phyloP scores from a whole-genome alignment of 768 basidiomycete species.

The Podaxis mareebaensis region DNA sequence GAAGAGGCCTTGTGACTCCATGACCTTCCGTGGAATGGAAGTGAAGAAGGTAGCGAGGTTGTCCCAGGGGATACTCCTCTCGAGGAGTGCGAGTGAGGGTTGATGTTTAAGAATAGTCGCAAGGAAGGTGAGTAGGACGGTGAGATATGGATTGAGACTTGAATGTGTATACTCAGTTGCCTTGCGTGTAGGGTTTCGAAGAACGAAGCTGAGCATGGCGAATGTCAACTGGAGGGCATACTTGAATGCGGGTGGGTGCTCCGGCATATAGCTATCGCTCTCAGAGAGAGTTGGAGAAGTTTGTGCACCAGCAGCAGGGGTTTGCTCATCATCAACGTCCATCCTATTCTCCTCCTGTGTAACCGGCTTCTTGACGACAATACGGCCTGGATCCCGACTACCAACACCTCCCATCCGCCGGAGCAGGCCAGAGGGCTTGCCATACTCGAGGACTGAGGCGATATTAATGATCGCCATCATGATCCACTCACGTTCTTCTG shows the following conservation, averaged over 20 bases:
- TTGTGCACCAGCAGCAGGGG: conserved; percentile 28
- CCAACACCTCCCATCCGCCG: conserved; percentile 59
- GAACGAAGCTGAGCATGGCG: conserved; percentile 68
- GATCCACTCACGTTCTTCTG: conserved; percentile 88
- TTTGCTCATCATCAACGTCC: conserved; percentile 31
- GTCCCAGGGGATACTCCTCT: conserved; percentile 84
- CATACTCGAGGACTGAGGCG: conserved; percentile 84
- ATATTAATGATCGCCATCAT: conserved; percentile 94
- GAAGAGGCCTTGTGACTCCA: conserved; percentile 46
- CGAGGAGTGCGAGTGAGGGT: conserved; percentile 60
- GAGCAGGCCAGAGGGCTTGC: conserved; percentile 69
- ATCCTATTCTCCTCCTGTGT: conserved; percentile 50
- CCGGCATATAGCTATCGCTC: conserved; percentile 30
- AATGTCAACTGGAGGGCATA: conserved; percentile 81
- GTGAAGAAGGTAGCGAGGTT: conserved; percentile 67
- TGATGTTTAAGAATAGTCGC: conserved; percentile 70
- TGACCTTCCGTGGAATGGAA: conserved; percentile 52
- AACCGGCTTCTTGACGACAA: conserved; percentile 50
- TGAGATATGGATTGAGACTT: conserved; percentile 83
- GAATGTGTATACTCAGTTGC: conserved; percentile 55
- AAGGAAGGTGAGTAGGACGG: conserved; percentile 86
- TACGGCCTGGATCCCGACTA: conserved; percentile 40
- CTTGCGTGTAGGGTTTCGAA: conserved; percentile 63
- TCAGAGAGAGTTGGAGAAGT: conserved; percentile 34
- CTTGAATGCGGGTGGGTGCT: conserved; percentile 66